Conservation (phyloP, 2,329 filamentous ascomycete genomes). For the Penicillium corylophilum region DNA sequence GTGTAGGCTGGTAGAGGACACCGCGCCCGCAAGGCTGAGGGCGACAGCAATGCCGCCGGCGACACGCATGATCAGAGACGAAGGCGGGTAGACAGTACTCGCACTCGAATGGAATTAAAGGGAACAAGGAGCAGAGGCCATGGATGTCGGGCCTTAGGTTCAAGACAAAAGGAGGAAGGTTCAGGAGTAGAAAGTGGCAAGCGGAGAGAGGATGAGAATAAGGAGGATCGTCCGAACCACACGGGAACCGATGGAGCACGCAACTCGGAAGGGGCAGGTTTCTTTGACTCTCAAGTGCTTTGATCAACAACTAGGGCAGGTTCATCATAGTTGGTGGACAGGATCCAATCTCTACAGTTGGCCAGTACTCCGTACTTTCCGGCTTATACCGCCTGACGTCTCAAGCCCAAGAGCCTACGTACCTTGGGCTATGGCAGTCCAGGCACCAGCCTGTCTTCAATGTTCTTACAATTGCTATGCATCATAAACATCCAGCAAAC, state of each 20-base stretch:
- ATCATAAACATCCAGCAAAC: no score
- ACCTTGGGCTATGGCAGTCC: background rate
- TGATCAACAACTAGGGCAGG: background rate
- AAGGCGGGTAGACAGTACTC: slow-evolving; percentile 9
- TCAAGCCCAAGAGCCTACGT: background rate
- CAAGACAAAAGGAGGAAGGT: slow-evolving; percentile 2
- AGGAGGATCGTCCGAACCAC: background rate
- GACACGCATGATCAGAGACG: slow-evolving; percentile 22
- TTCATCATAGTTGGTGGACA: background rate
- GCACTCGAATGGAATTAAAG: slow-evolving; percentile 6
- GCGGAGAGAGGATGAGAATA: background rate
- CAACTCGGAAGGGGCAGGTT: background rate
- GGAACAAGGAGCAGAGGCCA: slow-evolving; percentile 16
- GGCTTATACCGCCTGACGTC: no score
- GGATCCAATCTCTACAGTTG: background rate
- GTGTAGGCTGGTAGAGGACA: slow-evolving; percentile 50
- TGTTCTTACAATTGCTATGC: background rate
- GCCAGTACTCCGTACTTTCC: background rate
- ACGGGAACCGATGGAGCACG: background rate
- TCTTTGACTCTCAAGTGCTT: background rate
- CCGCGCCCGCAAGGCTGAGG: slow-evolving; percentile 40
- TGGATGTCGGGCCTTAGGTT: slow-evolving; percentile 12
- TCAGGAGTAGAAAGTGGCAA: slow-evolving; percentile 6
- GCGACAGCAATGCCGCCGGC: slow-evolving; percentile 48
- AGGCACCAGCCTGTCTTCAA: background rate